These are phyloP conservation scores for Penicillium manginii DNA, from an alignment of 495 filamentous ascomycete genomes.

Conservation along the genomic window DNA sequence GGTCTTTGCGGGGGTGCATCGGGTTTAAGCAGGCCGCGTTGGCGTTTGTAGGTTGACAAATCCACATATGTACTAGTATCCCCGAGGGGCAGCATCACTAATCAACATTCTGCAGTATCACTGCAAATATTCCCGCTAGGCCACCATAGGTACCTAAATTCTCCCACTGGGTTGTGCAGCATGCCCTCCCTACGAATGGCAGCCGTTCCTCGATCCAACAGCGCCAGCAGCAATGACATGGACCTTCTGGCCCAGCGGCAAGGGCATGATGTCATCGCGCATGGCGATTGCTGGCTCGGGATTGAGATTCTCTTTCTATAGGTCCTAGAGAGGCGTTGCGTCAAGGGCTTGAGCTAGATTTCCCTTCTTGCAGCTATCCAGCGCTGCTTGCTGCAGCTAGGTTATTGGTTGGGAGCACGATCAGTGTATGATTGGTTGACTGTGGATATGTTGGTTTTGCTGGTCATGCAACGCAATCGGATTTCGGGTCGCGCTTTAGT, in stretches of 20 bases:
- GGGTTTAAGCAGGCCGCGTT: not conserved
- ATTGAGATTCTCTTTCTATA: not conserved
- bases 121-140: not conserved
- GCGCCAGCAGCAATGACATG: conserved; percentile 3
- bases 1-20: not conserved
- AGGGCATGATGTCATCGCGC: conserved; percentile 15
- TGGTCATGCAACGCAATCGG: conserved; percentile 5
- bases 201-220: conserved; percentile 9
- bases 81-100: not conserved
- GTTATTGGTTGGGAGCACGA: not conserved
- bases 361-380: not conserved
- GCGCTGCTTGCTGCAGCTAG: not conserved
- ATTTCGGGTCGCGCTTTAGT: not conserved
- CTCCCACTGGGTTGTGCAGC: not conserved
- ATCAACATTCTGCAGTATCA: not conserved
- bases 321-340: not conserved
- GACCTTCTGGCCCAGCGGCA: not conserved
- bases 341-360: conserved; percentile 8
- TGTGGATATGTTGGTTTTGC: conserved; percentile 6
- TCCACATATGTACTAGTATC: not conserved
- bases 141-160: not conserved
- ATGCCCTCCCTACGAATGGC: not conserved
- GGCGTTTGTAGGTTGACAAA: not conserved
- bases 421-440: not conserved
- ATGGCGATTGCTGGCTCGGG: not conserved